A percentile compares a stretch with the other conserved stretches of the same genome.
Evolutionary conservation across 176 grass and related monocot genomes (phyloP).

Genomic region (Juncus inflexus): DNA sequence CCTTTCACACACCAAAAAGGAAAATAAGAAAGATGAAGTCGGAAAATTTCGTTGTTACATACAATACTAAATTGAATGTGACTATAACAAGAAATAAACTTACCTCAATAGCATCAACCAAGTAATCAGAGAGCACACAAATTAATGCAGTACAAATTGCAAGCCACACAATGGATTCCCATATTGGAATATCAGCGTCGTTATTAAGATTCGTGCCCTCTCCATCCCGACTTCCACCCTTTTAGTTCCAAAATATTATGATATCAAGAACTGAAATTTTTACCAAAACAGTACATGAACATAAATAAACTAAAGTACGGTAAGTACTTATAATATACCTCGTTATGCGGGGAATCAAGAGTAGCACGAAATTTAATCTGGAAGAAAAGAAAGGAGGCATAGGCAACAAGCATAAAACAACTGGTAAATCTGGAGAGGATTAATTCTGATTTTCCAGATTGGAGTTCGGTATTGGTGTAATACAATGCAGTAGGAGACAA

Average conservation of each 20-base stretch:
- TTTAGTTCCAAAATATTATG: neutral
- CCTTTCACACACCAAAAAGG: slow-evolving; percentile 19
- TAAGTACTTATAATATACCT: slow-evolving; percentile 10
- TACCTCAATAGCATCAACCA: slow-evolving; percentile 64
- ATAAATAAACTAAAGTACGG: neutral
- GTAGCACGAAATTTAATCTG: slow-evolving; percentile 34
- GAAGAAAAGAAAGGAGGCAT: slow-evolving; percentile 61
- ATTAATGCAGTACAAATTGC: slow-evolving; percentile 64
- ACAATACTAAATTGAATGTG: neutral
- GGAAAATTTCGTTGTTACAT: neutral
- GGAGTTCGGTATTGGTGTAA: slow-evolving; percentile 58
- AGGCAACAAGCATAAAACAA: slow-evolving; percentile 77
- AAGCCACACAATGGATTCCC: slow-evolving; percentile 69
- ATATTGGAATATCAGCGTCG: slow-evolving; percentile 48
- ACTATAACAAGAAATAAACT: neutral
- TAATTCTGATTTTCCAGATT: slow-evolving; percentile 58
- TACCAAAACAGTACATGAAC: neutral
- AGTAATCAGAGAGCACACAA: slow-evolving; percentile 57
- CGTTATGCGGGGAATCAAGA: slow-evolving; percentile 33
- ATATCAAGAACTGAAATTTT: neutral
- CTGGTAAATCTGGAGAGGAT: slow-evolving; percentile 74
- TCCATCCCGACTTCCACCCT: slow-evolving; percentile 40
- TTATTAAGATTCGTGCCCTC: slow-evolving; percentile 11
- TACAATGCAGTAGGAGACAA: slow-evolving; percentile 61
- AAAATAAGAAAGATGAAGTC: neutral